Evolutionary conservation across 805 yeast species (phyloP), one percentile per base, ranked within the genome.

Genomic region (Starmerella potacharoeniae): DNA sequence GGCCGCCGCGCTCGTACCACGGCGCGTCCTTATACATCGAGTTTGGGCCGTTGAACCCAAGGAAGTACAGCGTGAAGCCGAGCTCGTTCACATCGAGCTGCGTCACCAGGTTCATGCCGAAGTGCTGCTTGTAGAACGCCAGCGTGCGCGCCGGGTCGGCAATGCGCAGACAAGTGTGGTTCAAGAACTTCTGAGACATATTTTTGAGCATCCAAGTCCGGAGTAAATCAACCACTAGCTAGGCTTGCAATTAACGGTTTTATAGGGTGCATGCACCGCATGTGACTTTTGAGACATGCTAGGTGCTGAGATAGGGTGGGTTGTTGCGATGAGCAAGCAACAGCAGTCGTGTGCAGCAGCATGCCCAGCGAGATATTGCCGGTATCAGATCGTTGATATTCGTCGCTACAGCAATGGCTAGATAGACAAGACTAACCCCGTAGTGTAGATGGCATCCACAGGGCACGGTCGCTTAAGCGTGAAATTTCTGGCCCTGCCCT

Each of bases 141-240:
- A 86, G 71, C 14, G 95, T 80, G 17, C 73, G 77, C 65, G 79
- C 75, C 36, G 96, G 91, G 66, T 91, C 88, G 64, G 87, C 82
- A 63, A 91, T 80, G 60, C 96, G 81, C 53, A 91, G 70, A 71
- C 89, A 65, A 14, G 72, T 69, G 59, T 69, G 70, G 58, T 69
- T 68, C 59, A 64, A 6, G 29, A 46, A 58, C 16, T 35, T 55
- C 37, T 49, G 54, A 2, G 48, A 39, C 55, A 48, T 57, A 31
- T 36, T 52, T 1, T 29, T 14, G 11, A 41, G 46, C 53, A 51
- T 51, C 7, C 17, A 47, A 29, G 22, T 46, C 35, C 7, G 35
- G 22, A 33, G 35, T 10, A 8, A 33, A 8, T 33, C 35, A 33
- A 10, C 35, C 35, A 33, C 11, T 33, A 33, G 35, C 35, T 33